Evolutionary conservation across 345 rosid species (phyloP).

Genomic region (Diplotaxis tenuifolia): DNA sequence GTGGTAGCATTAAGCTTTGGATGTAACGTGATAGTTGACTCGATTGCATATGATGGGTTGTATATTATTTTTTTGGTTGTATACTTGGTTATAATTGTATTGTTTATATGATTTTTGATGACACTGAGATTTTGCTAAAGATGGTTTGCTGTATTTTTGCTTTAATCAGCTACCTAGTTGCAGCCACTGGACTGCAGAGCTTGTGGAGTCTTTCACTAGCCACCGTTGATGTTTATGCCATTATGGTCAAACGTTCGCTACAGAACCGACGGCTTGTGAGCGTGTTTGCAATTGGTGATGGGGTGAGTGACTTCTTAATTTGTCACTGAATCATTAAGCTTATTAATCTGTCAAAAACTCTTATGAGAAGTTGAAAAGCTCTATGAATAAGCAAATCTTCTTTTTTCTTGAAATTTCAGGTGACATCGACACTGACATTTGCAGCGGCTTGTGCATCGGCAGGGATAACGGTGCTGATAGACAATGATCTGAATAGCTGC

Average conservation of each 20-base stretch:
- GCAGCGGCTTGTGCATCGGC: slow-evolving; percentile 87
- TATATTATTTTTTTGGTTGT: neutral
- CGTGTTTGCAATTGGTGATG: slow-evolving; percentile 73
- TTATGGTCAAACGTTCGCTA: slow-evolving; percentile 66
- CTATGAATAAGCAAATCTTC: neutral
- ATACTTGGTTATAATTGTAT: neutral
- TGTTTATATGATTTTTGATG: neutral
- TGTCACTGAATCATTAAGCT: neutral
- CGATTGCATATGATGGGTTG: neutral
- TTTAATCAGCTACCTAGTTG: slow-evolving; percentile 63
- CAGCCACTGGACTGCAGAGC: slow-evolving; percentile 72
- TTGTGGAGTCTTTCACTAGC: slow-evolving; percentile 79
- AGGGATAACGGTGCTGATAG: slow-evolving; percentile 73
- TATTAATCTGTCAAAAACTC: neutral
- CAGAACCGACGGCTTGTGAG: slow-evolving; percentile 48
- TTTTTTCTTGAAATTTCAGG: slow-evolving; percentile 35
- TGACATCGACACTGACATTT: slow-evolving; percentile 70
- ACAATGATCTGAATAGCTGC: slow-evolving; percentile 55
- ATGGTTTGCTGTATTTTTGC: slow-evolving; percentile 18
- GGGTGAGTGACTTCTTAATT: slow-evolving; percentile 60
- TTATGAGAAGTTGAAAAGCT: neutral
- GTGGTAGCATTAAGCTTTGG: neutral
- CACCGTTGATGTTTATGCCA: slow-evolving; percentile 58
- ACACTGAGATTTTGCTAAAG: neutral
- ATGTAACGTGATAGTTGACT: neutral